phyloP scores from a whole-genome alignment of 352 stramenopile species.

The Phytopythium delawarense region DNA sequence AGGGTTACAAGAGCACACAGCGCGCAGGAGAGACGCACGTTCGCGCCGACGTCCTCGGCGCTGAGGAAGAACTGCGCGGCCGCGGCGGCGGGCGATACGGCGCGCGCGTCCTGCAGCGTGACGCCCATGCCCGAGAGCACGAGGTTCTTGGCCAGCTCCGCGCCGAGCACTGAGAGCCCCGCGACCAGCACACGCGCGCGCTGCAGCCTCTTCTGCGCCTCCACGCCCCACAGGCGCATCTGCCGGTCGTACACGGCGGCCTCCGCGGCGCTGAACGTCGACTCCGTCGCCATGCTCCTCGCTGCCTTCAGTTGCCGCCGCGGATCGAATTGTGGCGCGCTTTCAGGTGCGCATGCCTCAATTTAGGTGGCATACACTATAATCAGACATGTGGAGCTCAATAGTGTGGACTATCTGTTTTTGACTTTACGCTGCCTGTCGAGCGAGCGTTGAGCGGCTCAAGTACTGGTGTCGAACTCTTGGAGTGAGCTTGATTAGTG shows the following conservation, averaged over 20 bases:
- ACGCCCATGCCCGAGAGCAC: constrained; percentile 94
- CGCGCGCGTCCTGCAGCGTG: constrained; percentile 86
- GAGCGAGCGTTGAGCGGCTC: too few relatives aligned
- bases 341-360: background rate
- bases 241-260: constrained; percentile 97
- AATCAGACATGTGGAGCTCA: background rate
- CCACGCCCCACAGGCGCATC: constrained; percentile 98
- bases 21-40: constrained; percentile 29
- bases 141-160: constrained; percentile 97
- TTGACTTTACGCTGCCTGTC: too few relatives aligned
- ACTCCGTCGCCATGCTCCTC: background rate
- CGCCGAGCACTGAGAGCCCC: constrained; percentile 77
- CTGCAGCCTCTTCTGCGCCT: constrained; percentile 93
- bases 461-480: too few relatives aligned
- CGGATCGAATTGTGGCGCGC: background rate
- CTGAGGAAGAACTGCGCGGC: constrained; percentile 86
- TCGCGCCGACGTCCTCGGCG: constrained; percentile 61
- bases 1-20: background rate
- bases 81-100: constrained; percentile 40
- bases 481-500: too few relatives aligned
- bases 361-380: background rate
- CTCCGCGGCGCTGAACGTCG: constrained; percentile 77
- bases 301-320: background rate
- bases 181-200: constrained; percentile 87
- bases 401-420: background rate